Conservation (phyloP, 805 yeast species). For the Candida vaughaniae region DNA sequence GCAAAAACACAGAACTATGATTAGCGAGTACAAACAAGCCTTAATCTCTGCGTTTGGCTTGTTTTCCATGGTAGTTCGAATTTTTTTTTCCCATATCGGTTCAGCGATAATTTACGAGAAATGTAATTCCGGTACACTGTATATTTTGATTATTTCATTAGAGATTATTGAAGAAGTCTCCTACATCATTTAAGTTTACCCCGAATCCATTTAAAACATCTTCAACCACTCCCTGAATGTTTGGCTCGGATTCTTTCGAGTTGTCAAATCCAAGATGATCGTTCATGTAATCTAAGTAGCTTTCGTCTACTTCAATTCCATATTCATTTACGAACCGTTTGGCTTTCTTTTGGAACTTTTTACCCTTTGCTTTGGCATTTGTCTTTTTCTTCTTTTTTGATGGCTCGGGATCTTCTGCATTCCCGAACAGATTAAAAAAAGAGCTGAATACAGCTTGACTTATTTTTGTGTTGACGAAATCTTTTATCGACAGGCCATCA, state of each 20-base stretch:
- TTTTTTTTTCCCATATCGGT: no score
- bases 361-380: constrained; percentile 4
- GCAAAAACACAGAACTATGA: no score
- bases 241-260: background rate
- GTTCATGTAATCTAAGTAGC: constrained; percentile 16
- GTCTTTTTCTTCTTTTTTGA: background rate
- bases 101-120: no score
- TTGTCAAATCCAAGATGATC: constrained; percentile 9
- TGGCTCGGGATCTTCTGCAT: no score
- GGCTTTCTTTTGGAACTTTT: constrained; percentile 12
- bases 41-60: no score
- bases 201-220: constrained; percentile 6
- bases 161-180: no score
- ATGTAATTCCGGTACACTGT: no score
- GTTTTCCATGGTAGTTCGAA: no score
- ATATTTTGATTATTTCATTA: no score
- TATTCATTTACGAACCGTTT: constrained; percentile 13
- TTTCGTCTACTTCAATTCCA: constrained; percentile 17
- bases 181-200: constrained; percentile 1
- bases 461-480: constrained; percentile 5
- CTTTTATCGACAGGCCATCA: constrained; percentile 6
- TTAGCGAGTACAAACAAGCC: no score
- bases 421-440: constrained; percentile 1
- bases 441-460: constrained; percentile 5
- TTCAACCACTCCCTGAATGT: background rate